These are phyloP conservation scores for Coccinonectria pachysandricola DNA, from an alignment of 2,329 filamentous ascomycete species.

Conservation along the genomic window DNA sequence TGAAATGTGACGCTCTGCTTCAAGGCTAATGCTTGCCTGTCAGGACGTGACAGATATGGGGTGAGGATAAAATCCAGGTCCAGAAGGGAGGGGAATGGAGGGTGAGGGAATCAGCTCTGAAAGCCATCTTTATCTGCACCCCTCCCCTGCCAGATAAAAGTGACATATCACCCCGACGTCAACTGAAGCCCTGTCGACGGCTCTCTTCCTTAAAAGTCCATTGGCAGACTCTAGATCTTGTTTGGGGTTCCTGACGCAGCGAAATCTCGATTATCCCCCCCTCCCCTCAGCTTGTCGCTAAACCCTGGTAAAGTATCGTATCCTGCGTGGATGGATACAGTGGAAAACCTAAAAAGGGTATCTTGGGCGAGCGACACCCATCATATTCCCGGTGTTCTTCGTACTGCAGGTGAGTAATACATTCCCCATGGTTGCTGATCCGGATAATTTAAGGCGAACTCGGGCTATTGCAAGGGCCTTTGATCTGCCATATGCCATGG, in stretches of 20 bases:
- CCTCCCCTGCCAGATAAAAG: conserved; percentile 9
- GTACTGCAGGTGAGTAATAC: not conserved
- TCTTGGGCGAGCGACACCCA: too few relatives aligned
- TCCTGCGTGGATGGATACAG: not conserved
- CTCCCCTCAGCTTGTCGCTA: not conserved
- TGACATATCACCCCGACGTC: conserved; percentile 13
- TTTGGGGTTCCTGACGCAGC: conserved; percentile 8
- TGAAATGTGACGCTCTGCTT: conserved; percentile 5
- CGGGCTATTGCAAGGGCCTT: too few relatives aligned
- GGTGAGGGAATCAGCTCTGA: conserved; percentile 7
- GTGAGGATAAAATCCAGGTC: not conserved
- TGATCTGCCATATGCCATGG: too few relatives aligned
- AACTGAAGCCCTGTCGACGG: conserved; percentile 7
- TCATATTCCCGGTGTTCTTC: too few relatives aligned
- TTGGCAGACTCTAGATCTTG: conserved; percentile 14
- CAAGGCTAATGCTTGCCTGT: conserved; percentile 3
- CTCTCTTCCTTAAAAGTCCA: conserved; percentile 10
- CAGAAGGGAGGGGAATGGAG: conserved; percentile 1
- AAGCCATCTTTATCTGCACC: conserved; percentile 13
- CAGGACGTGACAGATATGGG: conserved; percentile 1
- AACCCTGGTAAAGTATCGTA: conserved; percentile 2
- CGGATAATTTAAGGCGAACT: not conserved
- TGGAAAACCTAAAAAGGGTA: not conserved
- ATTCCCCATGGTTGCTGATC: not conserved
- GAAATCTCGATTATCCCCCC: conserved; percentile 15